Base-by-base conservation (phyloP, 345 rosid genomes). In the Excoecaria agallocha region DNA sequence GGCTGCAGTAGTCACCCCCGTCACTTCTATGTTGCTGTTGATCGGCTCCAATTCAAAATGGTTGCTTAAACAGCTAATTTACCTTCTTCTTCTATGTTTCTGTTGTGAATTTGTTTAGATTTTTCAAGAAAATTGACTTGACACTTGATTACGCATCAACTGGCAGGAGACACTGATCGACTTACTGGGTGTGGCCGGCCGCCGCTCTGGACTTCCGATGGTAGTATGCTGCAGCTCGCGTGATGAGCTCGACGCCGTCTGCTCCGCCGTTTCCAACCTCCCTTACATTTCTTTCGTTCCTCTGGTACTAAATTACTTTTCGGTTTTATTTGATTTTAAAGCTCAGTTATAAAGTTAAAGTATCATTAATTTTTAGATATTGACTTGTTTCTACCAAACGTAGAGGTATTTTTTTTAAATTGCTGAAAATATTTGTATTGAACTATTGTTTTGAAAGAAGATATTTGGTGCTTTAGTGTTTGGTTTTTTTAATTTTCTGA, bases 201-300 rank as follows among this genome's bases (percentile, higher is more conserved):
- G 89, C 68, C 94, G 89, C 71, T 81, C 80, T 58, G 87, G 89
- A 68, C 87, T 92, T 59, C 97, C 97, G 5, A 80, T 89, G 82
- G 92, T 89, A 37, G 88, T 92, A 2, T 92, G 92, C 81, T 94
- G 98, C 84, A 89, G 87, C 89, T 88, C 97, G 13, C 91, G 97
- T 4, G 98, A 94, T 78, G 97, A 89, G 84, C 97, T 94, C 17
- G 97, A 94, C 66, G 90, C 95, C 15, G 89, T 94, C 68, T 92
- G 88, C 77, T 89, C 88, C 73, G 85, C 89, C 24, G 88, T 92
- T 66, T 82, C 98, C n/a, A 80, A 80, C 52, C 94, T 92, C 80
- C 86, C 93, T 71, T 85, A 62, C 89, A 87, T 94, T 73, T 89
- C 93, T 45, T 81, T 90, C 17, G 72, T 88, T 41, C 76, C 86